A percentile compares a stretch with the other conserved stretches of the same genome.
Conservation (phyloP, 768 basidiomycete genomes). For the Hydnum rufescens region DNA sequence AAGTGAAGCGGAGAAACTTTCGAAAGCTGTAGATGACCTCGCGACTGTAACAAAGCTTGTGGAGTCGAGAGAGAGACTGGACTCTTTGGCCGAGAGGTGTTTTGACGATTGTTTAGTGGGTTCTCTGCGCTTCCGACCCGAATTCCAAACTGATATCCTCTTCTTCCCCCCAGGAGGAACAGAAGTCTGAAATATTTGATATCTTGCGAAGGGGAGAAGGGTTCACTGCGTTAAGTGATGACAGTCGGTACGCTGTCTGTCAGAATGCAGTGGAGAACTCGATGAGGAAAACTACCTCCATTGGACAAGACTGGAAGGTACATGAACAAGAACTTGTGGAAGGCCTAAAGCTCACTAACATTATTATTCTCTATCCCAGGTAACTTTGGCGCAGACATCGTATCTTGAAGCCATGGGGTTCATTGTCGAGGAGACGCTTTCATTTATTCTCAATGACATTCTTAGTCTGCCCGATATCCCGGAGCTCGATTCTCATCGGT, state of each 20-base stretch:
- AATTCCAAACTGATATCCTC: too few relatives aligned
- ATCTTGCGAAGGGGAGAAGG: slow-evolving; percentile 37
- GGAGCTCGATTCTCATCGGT: slow-evolving; percentile 61
- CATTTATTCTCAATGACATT: slow-evolving; percentile 48
- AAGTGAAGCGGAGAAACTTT: slow-evolving; percentile 25
- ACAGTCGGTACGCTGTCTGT: slow-evolving; percentile 57
- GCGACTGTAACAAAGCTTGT: slow-evolving; percentile 24
- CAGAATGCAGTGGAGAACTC: slow-evolving; percentile 45
- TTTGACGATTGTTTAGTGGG: slow-evolving; percentile 52
- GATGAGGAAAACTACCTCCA: slow-evolving; percentile 38
- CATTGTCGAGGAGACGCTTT: slow-evolving; percentile 46
- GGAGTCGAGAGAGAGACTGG: slow-evolving; percentile 33
- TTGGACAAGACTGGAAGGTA: slow-evolving; percentile 59
- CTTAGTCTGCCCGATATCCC: slow-evolving; percentile 70
- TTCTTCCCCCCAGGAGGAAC: slow-evolving; percentile 25
- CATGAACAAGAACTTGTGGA: neutral
- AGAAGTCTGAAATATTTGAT: slow-evolving; percentile 28
- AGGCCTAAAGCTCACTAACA: neutral
- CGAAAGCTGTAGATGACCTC: slow-evolving; percentile 12
- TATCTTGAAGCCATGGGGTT: slow-evolving; percentile 55
- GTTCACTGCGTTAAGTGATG: slow-evolving; percentile 48
- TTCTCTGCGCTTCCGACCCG: slow-evolving; percentile 11
- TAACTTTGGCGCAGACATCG: slow-evolving; percentile 45
- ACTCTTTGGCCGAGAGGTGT: slow-evolving; percentile 42
- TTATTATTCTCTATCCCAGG: slow-evolving; percentile 21